Evolutionary conservation across 148 eudicot genomes (phyloP).

Genomic region (Fagopyrum esculentum): DNA sequence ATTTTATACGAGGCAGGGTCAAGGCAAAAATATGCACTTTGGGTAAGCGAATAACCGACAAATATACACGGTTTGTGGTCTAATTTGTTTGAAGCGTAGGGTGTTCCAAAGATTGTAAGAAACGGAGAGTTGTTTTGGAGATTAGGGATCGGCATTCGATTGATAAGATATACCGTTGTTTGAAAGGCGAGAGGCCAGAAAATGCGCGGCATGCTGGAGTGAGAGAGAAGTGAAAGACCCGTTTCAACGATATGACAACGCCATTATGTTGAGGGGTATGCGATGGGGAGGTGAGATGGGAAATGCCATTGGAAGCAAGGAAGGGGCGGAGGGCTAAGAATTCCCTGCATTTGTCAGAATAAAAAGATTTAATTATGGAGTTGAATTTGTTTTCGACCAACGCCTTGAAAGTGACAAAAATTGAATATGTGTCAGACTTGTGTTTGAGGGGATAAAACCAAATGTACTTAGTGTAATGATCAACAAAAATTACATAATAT

Average conservation of each 20-base stretch:
- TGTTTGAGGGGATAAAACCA: conserved; percentile 16
- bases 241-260: neutral
- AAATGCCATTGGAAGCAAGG: neutral
- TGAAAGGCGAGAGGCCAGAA: too few relatives aligned
- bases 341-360: neutral
- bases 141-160: neutral
- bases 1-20: neutral
- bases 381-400: conserved; percentile 10
- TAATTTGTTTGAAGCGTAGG: neutral
- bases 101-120: neutral
- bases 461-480: conserved; percentile 13
- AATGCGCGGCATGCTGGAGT: too few relatives aligned
- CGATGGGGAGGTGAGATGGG: neutral
- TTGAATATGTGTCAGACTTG: neutral
- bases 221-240: too few relatives aligned
- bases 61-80: neutral
- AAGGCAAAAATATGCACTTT: neutral
- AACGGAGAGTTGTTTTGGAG: neutral
- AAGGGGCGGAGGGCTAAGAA: neutral
- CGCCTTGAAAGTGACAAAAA: neutral
- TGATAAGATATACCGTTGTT: too few relatives aligned
- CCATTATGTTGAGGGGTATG: conserved; percentile 6
- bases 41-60: too few relatives aligned
- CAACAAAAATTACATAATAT: conserved; percentile 12
- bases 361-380: neutral